Base-by-base conservation (phyloP, 768 basidiomycete genomes). In the Coprinellus aureogranulatus region DNA sequence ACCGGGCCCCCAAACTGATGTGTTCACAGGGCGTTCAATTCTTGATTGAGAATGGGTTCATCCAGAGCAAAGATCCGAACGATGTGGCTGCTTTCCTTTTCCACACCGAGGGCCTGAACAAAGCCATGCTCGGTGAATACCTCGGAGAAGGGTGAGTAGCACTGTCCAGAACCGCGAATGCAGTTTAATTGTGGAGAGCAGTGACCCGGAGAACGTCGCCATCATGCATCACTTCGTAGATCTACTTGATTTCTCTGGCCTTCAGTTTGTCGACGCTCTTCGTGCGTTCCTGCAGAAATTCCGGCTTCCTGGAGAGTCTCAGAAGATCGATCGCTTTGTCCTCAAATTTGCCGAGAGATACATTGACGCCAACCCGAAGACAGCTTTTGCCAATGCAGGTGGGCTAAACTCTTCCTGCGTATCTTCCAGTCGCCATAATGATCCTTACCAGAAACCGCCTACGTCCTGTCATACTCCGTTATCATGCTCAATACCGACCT, bases 311-410 rank as follows among this genome's bases (percentile, higher is more conserved):
- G 97, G 97, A 44, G 97, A 99, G 73, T 79, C 94, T 0, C 97
- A 99, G 72, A 98, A 98, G 75, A 98, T 99, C 63, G 97, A 99
- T 80, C 87, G 97, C 9, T 98, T 85, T 75, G 95, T 99, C 93
- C 84, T 98, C 54, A 99, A 99, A 72, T 99, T 98, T 67, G 96
- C 97, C 9, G 95, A 98, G 70, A 85, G 94, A 34, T 99, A 94
- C 70, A 94, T 98, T 60, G 91, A 88, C 12, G 88, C 88, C 55
- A 98, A 98, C 70, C 73, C 85, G 0, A 83, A 87, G 63, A 90
- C 90, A 1, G 81, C 84, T 2, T 99, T 98, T 67, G 90, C 92
- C 51, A 98, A 98, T 72, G 97, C 97, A 65, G 95, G 92, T 92
- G 60, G 54, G 87, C 74, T 8, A 1, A 14, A 16, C 28, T 18